Evolutionary conservation across 768 basidiomycete species (phyloP), one percentile per base, ranked within the genome.

Genomic region (Suillus sp.): DNA sequence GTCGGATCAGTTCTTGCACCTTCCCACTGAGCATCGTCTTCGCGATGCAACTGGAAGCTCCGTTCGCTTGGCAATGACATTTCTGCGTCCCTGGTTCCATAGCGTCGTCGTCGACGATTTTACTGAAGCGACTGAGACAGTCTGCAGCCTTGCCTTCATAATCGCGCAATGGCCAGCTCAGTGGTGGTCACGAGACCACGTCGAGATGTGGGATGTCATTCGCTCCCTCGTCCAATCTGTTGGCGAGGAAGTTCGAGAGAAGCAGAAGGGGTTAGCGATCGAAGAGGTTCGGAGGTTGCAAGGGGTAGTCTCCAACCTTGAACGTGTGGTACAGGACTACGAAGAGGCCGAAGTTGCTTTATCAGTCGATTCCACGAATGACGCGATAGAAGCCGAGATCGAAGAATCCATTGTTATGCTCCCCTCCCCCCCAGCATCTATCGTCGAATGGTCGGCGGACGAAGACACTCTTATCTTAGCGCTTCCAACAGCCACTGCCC

Each of bases 21-120:
- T 85, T 62, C 76, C 86, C 1, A 67, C 79, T 35, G 87, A 90
- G 61, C 77, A 78, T 51, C 85, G 85, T 34, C 74, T 90, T 61
- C 83, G 84, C 38, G 90, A 90, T 69, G 84, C 89, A 3, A 89
- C 90, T 1, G 81, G 81, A 32, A 85, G 86, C 30, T 85, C 90
- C 2, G 86, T 91, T 27, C 83, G 86, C 57, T 80, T 92, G 50
- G 86, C 91, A 1, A 72, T 89, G 68, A 79, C 84, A 56, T 84
- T 92, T 72, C 79, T 93, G 32, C 83, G 86, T 30, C 84, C 88
- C 10, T 91, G 89, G 86, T 86, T 92, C 75, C 84, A 88, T 70
- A 75, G 71, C 56, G 77, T 78, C 61, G 78, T 86, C 45, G 63
- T 71, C 45, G 72, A 77, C 58, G 78, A 81, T 66, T 76, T 79